phyloP scores from a whole-genome alignment of 192 early-diverging fungal genomes.

The Obelidium mucronatum region DNA sequence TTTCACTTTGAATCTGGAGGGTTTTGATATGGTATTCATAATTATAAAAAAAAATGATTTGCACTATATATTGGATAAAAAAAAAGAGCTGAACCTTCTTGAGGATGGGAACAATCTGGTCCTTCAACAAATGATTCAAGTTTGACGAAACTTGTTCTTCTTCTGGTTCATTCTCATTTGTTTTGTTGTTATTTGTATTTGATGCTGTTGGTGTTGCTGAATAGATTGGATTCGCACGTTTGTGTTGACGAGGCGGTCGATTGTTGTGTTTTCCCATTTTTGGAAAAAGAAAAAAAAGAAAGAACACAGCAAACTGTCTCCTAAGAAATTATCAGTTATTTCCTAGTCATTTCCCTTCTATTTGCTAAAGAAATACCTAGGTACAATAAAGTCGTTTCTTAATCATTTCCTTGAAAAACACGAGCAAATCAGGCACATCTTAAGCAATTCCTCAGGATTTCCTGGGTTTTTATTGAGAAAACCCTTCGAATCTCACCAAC shows the following conservation, averaged over 20 bases:
- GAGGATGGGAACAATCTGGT: conserved; percentile 34
- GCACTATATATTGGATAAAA: background rate
- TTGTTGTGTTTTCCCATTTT: conserved; percentile 33
- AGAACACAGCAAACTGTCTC: background rate
- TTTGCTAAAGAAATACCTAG: too few species aligned
- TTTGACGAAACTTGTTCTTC: background rate
- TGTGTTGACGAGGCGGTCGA: conserved; percentile 6
- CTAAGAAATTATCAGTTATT: too few species aligned
- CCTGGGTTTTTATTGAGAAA: too few species aligned
- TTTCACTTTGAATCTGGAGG: conserved; percentile 65
- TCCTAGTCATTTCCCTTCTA: too few species aligned
- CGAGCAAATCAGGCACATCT: too few species aligned
- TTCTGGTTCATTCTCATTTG: background rate
- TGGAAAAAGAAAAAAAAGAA: background rate
- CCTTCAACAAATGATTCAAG: background rate
- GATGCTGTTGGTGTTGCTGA: background rate
- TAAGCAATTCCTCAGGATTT: too few species aligned
- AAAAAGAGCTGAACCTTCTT: conserved; percentile 38
- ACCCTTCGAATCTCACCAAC: too few species aligned
- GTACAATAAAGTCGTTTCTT: too few species aligned
- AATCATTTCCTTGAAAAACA: too few species aligned
- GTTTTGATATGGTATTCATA: conserved; percentile 45
- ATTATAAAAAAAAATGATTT: background rate
- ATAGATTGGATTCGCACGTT: conserved; percentile 18
- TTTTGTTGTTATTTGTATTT: background rate